Evolutionary conservation across 139 green algal genomes (phyloP).

Genomic region (Haematococcus sp.): DNA sequence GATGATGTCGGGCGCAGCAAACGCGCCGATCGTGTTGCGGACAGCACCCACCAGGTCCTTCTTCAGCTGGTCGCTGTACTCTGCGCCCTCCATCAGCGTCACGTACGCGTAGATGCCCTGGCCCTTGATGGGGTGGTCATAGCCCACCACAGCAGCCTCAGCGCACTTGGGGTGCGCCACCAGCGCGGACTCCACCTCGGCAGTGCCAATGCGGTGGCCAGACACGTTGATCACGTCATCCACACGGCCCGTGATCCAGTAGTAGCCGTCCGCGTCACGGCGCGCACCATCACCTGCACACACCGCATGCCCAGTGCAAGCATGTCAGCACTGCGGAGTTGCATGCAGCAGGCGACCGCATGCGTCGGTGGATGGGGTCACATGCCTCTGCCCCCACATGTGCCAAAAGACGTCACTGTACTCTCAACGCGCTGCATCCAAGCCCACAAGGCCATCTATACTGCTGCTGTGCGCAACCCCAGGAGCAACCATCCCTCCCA

Average conservation of each 20-base stretch:
- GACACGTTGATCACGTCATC: conserved; percentile 96
- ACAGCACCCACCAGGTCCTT: conserved; percentile 44
- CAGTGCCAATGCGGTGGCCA: conserved; percentile 92
- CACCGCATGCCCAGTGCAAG: too few species aligned
- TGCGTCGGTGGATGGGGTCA: too few species aligned
- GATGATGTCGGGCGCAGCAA: conserved; percentile 94
- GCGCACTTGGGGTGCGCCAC: conserved; percentile 71
- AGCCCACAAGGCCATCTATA: too few species aligned
- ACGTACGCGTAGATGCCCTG: conserved; percentile 96
- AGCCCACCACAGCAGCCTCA: conserved; percentile 90
- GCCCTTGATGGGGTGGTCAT: conserved; percentile 87
- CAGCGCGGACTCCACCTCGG: conserved; percentile 94
- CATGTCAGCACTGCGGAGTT: neutral
- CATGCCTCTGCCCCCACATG: too few species aligned
- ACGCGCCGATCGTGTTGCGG: conserved; percentile 67
- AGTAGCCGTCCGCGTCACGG: conserved; percentile 69
- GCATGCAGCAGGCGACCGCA: neutral
- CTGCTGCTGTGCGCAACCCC: too few species aligned
- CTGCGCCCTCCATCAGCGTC: conserved; percentile 72
- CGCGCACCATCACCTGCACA: conserved; percentile 70
- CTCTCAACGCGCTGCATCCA: too few species aligned
- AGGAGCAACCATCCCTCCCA: too few species aligned
- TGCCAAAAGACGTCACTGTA: too few species aligned
- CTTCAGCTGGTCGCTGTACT: conserved; percentile 7
- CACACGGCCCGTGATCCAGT: conserved; percentile 86